Evolutionary conservation across 2,329 filamentous ascomycete genomes (phyloP), one percentile per base, ranked within the genome.

Genomic region (Clarireedia paspali): DNA sequence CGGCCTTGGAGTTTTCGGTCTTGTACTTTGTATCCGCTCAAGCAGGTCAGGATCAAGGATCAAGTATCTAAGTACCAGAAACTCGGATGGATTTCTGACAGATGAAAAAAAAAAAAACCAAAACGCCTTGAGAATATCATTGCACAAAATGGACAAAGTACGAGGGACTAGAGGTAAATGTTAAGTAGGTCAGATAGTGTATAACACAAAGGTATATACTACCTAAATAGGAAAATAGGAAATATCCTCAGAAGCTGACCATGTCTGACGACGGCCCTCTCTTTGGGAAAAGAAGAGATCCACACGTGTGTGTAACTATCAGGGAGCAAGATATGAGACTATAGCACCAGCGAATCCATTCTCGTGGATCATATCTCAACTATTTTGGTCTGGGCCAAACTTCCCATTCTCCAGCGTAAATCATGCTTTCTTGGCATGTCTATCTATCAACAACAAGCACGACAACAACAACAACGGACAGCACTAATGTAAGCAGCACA

Each of bases 1-100:
- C 48, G 39, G 4, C 10, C 47, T 50, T 50, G 53, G 26, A 55
- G 47, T 50, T 55, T 44, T 55, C 53, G 53, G 50, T 55, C 53
- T 50, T 14, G 53, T 55, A 45, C 53, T 26, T 44, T 20, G 47
- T 17, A 49, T 24, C 52, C 47, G 50, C 40, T 53, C 20, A 9
- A 34, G 10, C 30, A 34, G 30, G 30, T 34, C 10, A 4, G 30
- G 30, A 12, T 34, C 30, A 53, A 53, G 46, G 50, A 54, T 54
- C 47, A 53, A 26, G 52, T 48, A 23, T 54, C 39, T 24, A 49
- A 50, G 46, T 55, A 55, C 46, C 52, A 50, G 23, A 12, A 55
- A 45, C 53, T 46, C 38, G 53, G 53, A 45, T 55, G 39, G 15
- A 50, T 30, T 30, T 27, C 39, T 36, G 17, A 34, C 49, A 50